Conservation (phyloP, 148 eudicot species). For the Spergularia bocconei region DNA sequence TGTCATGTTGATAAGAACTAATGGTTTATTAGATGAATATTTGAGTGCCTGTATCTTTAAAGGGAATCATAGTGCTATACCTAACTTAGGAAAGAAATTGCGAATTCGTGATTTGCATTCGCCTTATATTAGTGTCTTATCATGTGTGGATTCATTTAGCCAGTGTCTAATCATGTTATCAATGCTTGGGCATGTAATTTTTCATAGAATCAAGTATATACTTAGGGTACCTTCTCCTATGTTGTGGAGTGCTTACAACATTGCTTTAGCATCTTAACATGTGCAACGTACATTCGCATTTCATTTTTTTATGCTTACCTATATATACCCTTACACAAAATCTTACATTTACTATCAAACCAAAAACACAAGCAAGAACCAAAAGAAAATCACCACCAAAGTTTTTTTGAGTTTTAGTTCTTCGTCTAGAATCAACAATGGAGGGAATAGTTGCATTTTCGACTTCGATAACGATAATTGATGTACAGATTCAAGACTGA, state of each 20-base stretch:
- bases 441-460: constrained; percentile 8
- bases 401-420: neutral
- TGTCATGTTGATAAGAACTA: too few relatives aligned
- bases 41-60: too few relatives aligned
- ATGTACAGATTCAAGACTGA: constrained; percentile 11
- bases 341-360: constrained; percentile 71
- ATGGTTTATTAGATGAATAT: too few relatives aligned
- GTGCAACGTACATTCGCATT: constrained; percentile 1
- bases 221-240: too few relatives aligned
- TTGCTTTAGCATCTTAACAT: constrained; percentile 10
- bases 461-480: constrained; percentile 42
- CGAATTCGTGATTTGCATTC: too few relatives aligned
- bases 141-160: too few relatives aligned
- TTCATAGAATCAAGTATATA: too few relatives aligned
- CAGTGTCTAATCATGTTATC: too few relatives aligned
- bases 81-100: too few relatives aligned
- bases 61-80: too few relatives aligned
- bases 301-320: neutral
- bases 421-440: neutral
- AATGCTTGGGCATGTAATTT: too few relatives aligned
- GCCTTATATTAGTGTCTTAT: too few relatives aligned
- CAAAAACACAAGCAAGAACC: constrained; percentile 30
- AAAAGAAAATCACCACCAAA: neutral
- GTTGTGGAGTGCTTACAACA: neutral
- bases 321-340: constrained; percentile 27